These are phyloP conservation scores for Cystobasidiopsis lactophilus DNA, from an alignment of 768 basidiomycete genomes.

Conservation along the genomic window DNA sequence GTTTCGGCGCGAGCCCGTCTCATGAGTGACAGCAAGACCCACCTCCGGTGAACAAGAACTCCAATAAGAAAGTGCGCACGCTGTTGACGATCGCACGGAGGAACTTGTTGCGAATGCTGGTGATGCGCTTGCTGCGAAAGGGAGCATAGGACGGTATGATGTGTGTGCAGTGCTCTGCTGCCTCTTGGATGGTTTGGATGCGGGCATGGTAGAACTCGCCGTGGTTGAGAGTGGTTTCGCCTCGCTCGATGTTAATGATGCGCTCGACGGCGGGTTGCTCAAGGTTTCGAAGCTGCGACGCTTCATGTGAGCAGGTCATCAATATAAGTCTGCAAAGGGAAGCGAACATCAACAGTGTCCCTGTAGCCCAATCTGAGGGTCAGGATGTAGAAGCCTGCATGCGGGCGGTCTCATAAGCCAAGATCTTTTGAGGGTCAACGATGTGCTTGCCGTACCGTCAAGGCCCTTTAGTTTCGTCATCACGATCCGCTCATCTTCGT, in stretches of 20 bases:
- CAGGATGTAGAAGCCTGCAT: constrained; percentile 11
- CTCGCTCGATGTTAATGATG: background rate
- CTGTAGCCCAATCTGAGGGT: constrained; percentile 34
- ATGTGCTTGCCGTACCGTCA: background rate
- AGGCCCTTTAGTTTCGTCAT: background rate
- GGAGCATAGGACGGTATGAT: background rate
- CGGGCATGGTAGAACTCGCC: background rate
- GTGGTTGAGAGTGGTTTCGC: background rate
- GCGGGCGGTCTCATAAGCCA: background rate
- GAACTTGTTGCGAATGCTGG: background rate
- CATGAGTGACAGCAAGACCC: background rate
- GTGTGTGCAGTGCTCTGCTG: constrained; percentile 1
- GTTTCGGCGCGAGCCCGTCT: too few species aligned
- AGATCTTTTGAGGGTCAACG: background rate
- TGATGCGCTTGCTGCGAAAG: background rate
- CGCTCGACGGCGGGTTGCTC: background rate
- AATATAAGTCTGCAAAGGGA: background rate
- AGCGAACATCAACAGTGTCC: constrained; percentile 33
- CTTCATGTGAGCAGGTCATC: background rate
- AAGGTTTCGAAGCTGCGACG: background rate
- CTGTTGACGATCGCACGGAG: too few species aligned
- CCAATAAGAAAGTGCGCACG: background rate
- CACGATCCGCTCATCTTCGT: background rate
- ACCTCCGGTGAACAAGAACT: background rate
- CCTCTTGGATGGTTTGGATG: background rate